Evolutionary conservation across 768 basidiomycete genomes (phyloP), one percentile per base, ranked within the genome.

Genomic region (Tubosaeta brunneosetosa): DNA sequence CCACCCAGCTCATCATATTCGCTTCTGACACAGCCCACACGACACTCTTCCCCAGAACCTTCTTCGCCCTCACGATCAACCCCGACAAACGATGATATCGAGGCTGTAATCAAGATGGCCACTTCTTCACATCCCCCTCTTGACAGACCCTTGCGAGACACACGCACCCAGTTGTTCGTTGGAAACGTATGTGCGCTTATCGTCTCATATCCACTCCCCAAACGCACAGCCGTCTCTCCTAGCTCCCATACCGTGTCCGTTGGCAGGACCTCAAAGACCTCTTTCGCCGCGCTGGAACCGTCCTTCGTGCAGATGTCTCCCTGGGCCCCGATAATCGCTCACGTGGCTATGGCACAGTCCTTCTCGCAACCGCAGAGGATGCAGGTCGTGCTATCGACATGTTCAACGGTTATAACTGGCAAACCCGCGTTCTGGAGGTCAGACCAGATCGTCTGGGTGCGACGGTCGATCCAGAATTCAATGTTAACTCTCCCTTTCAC

Each of bases 181-280:
- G 94, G 93, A 56, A 99, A 99, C 70, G 93, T 94, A 70, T 56
- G 87, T 75, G 6, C 16, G 31, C 17, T 54, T 36, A 22, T 10
- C 37, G 14, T 42, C 37, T 43, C 50, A n/a, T 51, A 22, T 44
- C 38, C 45, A 10, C 34, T 29, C 3, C 22, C 9, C 1, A 34
- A 17, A 14, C 26, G 44, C 29, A 22, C 26, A 50, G 40, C 17
- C 43, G n/a, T 38, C 26, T 12, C 11, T n/a, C 49, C 32, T 61
- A 94, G 93, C 82, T 99, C 25, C 97, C 97, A 0, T 98, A 95
- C 71, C 80, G 95, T 55, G 94, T 97, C 36, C 84, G 97, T 50
- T 99, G 97, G 97, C 97, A 99, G 74, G 97, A 99, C 74, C 81
- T 99, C 56, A 98, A 99, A 62, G 95, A 99, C 68, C 82, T 99